phyloP scores from a whole-genome alignment of 1,139 yeast genomes.

The Sugiyamaella neomexicana region DNA sequence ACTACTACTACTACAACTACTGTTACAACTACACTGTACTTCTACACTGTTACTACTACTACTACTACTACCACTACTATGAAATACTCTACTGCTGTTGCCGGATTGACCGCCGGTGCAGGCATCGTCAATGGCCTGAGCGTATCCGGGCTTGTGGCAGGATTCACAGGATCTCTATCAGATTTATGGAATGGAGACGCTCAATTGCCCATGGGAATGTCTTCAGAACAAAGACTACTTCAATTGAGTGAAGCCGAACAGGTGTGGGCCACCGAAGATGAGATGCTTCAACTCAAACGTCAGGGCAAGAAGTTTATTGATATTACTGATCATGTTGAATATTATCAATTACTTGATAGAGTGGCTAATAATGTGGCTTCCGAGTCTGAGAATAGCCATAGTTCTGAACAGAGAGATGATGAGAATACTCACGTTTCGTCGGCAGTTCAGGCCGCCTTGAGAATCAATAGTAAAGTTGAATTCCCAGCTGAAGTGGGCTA shows the following conservation, averaged over 20 bases:
- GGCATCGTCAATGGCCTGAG: conserved; percentile 18
- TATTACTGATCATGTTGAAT: conserved; percentile 52
- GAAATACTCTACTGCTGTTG: conserved; percentile 12
- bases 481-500: conserved; percentile 56
- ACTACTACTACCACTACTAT: conserved; percentile 3
- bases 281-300: conserved; percentile 56
- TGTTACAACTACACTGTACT: background rate
- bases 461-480: conserved; percentile 46
- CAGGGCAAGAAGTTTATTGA: conserved; percentile 66
- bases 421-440: conserved; percentile 1
- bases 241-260: conserved; percentile 40
- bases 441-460: conserved; percentile 11
- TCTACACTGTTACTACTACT: background rate
- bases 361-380: conserved; percentile 2
- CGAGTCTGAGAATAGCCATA: background rate
- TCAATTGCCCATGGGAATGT: conserved; percentile 7
- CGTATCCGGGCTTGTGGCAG: conserved; percentile 13
- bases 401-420: background rate
- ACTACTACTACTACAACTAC: background rate
- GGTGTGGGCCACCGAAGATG: conserved; percentile 53
- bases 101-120: conserved; percentile 8
- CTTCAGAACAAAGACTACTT: conserved; percentile 34
- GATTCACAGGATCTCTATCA: conserved; percentile 4
- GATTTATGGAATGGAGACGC: conserved; percentile 5
- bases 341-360: conserved; percentile 17